Evolutionary conservation across 768 basidiomycete genomes (phyloP), one percentile per base, ranked within the genome.

Genomic region (Termitomyces sp.): DNA sequence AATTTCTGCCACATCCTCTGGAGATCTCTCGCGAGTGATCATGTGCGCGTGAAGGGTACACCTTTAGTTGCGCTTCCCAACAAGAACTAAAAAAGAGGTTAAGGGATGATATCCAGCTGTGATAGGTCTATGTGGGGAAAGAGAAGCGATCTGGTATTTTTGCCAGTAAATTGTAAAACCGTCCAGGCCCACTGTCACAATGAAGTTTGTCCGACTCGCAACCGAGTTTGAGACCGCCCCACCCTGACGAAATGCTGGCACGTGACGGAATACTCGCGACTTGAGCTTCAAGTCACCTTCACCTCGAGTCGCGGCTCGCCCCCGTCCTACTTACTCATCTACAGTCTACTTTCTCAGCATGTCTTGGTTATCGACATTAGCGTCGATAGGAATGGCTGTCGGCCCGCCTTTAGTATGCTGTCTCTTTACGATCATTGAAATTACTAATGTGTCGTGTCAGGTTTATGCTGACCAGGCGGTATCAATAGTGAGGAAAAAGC

Each of bases 401-500:
- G 91, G 87, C 7, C 89, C 91, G 23, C 89, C 91, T 16, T 75
- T 94, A 55, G 80, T 80, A 54, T 49, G 68, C 64, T 40, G 19
- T 44, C 56, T 16, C 25, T 40, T 30, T 19, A 14, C 12, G 42
- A 42, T n/a, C 3, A 14, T 54, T 10, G n/a, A 23, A 44, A 17
- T 41, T 44, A 40, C 19, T 60, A 39, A 51, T 28, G 37, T 40
- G 10, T n/a, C 28, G 28, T 14, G 37, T 40, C 35, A 80, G 79
- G 90, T 92, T 12, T 94, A 94, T 62, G 86, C 82, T 41, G 91
- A 93, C 73, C 89, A 91, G 69, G 85, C 89, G 0, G 69, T 77
- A 52, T 92, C 89, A n/a, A 94, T 94, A 54, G 71, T 93, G 58
- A 81, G 78, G 49, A 91, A 89, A 75, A 84, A 83, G 89, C 80